Base-by-base conservation (phyloP, 2,329 filamentous ascomycete genomes). In the Ophiostoma montium region DNA sequence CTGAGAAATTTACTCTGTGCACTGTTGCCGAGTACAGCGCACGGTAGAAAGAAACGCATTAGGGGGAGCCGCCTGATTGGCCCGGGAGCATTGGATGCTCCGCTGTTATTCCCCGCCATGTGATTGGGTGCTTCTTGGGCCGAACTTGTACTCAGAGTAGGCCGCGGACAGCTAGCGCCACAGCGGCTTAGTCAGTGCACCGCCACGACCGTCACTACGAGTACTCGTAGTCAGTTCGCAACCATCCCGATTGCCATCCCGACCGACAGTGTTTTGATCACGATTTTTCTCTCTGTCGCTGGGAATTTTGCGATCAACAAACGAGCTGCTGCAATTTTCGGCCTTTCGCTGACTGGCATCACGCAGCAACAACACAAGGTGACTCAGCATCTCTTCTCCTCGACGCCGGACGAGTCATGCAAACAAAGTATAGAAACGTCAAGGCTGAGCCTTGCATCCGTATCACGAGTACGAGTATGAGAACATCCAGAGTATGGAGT, bases 121-220 rank as follows among this genome's bases (percentile, higher is more conserved):
- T 44, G 39, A 21, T 35, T 44, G 48, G 47, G 5, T 27, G 23
- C 23, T 8, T 16, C 19, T n/a, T 47, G 49, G 16, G 16, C 44
- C 32, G 49, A 41, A n/a, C 33, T 21, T 27, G 4, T 30, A 23
- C 35, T 18, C 9, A 10, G 21, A 33, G n/a, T 39, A 23, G 11
- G 10, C 35, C 8, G 19, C 18, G 23, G 5, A 46, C 19, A 50
- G 44, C 44, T 50, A 47, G 35, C 49, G 49, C 49, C 49, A 47
- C 49, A 36, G 3, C 1, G 3, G 10, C 30, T 46, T 41, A 50
- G 27, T 39, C 43, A 30, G 15, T 13, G 48, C 43, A 50, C 43
- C 43, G 48, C 48, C 47, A 45, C 47, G 15, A 31, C 16, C 21
- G 6, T 41, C 38, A n/a, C n/a, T n/a, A n/a, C n/a, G n/a, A n/a